Evolutionary conservation across 306 rosid genomes (phyloP).

Genomic region (Crataegus laevigata): DNA sequence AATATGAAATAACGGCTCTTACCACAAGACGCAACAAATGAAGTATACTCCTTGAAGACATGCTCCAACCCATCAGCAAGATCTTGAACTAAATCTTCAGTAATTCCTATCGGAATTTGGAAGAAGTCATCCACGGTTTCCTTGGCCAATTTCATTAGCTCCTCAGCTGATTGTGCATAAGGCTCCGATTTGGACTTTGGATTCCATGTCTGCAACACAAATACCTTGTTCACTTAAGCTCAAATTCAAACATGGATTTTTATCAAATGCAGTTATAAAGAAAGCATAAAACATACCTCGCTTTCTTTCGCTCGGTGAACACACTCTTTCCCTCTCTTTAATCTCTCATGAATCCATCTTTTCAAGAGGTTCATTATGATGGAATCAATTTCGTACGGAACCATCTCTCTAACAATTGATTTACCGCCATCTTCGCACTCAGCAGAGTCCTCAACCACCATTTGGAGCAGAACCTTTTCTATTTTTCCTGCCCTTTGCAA

Average conservation of each 20-base stretch:
- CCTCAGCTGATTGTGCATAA: slow-evolving; percentile 68
- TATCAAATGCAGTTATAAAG: background rate
- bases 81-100: slow-evolving; percentile 64
- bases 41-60: slow-evolving; percentile 53
- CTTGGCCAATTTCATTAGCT: slow-evolving; percentile 45
- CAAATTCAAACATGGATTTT: background rate
- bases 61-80: slow-evolving; percentile 65
- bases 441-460: slow-evolving; percentile 70
- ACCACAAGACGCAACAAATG: slow-evolving; percentile 86
- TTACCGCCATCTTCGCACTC: slow-evolving; percentile 70
- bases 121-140: slow-evolving; percentile 60
- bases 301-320: slow-evolving; percentile 60
- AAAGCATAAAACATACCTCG: slow-evolving; percentile 45
- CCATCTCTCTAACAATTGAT: slow-evolving; percentile 64
- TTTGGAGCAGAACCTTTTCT: slow-evolving; percentile 75
- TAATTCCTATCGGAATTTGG: slow-evolving; percentile 65
- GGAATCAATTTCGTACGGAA: slow-evolving; percentile 79
- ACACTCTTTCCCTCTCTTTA: slow-evolving; percentile 45
- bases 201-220: slow-evolving; percentile 73
- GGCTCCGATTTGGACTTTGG: slow-evolving; percentile 87
- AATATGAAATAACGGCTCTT: slow-evolving; percentile 2
- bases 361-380: slow-evolving; percentile 57
- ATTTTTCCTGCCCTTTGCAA: slow-evolving; percentile 67
- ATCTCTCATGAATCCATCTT: slow-evolving; percentile 60
- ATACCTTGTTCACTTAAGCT: background rate